Conservation (phyloP, 495 filamentous ascomycete species). For the Penicillium soppii region DNA sequence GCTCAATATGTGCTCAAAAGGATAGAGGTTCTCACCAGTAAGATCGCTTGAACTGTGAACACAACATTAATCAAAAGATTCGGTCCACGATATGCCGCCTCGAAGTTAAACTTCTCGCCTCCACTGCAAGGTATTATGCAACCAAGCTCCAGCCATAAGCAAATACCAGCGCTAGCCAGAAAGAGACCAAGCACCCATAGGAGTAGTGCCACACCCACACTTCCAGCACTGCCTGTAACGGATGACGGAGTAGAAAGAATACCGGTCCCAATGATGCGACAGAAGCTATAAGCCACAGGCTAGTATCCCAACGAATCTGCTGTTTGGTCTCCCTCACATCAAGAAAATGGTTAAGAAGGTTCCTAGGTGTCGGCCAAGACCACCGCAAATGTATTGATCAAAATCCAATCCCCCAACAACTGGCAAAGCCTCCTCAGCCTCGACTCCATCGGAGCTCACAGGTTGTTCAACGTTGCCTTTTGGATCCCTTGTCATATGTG, state of each 20-base stretch:
- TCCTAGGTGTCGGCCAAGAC: slow-evolving; percentile 36
- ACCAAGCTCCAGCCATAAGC: slow-evolving; percentile 63
- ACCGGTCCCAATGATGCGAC: slow-evolving; percentile 67
- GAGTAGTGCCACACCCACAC: slow-evolving; percentile 59
- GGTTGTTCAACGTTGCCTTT: too few species aligned
- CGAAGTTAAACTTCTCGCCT: slow-evolving; percentile 70
- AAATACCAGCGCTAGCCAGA: slow-evolving; percentile 56
- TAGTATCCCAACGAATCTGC: neutral
- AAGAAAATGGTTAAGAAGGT: slow-evolving; percentile 42
- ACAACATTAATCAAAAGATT: slow-evolving; percentile 62
- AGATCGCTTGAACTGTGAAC: slow-evolving; percentile 67
- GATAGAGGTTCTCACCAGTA: slow-evolving; percentile 35
- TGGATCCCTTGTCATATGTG: too few species aligned
- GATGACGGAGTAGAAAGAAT: slow-evolving; percentile 70
- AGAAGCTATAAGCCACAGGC: slow-evolving; percentile 42
- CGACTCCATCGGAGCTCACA: too few species aligned
- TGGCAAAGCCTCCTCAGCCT: too few species aligned
- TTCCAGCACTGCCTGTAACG: slow-evolving; percentile 61
- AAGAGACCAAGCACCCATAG: slow-evolving; percentile 64
- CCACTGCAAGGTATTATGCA: slow-evolving; percentile 67
- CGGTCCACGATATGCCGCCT: slow-evolving; percentile 66
- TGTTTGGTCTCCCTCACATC: slow-evolving; percentile 24
- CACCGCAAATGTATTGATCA: slow-evolving; percentile 11
- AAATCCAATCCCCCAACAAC: slow-evolving; percentile 7
- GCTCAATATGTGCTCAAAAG: neutral